These are phyloP conservation scores for Penicillium corylophilum DNA, from an alignment of 2,329 filamentous ascomycete species.

Conservation along the genomic window DNA sequence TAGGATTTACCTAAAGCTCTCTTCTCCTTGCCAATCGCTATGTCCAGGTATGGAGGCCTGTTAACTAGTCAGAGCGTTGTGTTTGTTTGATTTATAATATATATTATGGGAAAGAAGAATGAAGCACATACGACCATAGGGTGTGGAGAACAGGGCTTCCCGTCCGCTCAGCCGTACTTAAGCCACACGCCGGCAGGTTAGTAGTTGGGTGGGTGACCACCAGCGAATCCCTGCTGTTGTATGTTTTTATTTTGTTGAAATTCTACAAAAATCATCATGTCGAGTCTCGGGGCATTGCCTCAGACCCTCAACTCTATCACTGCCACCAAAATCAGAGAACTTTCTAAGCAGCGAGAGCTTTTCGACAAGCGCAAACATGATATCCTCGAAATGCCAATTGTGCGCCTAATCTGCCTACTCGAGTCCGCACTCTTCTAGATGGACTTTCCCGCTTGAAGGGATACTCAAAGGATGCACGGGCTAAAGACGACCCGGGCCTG, in stretches of 20 bases:
- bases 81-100: too few relatives aligned
- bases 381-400: constrained; percentile 37
- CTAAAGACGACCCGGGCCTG: constrained; percentile 33
- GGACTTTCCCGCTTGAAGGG: constrained; percentile 41
- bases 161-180: too few relatives aligned
- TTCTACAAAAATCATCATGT: constrained; percentile 23
- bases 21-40: neutral
- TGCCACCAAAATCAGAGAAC: constrained; percentile 57
- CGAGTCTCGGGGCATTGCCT: constrained; percentile 44
- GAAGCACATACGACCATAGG: too few relatives aligned
- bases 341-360: constrained; percentile 51
- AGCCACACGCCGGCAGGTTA: too few relatives aligned
- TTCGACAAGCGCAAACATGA: constrained; percentile 51
- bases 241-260: too few relatives aligned
- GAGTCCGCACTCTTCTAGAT: constrained; percentile 36
- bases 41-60: too few relatives aligned
- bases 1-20: neutral
- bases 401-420: constrained; percentile 30
- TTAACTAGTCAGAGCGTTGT: too few relatives aligned
- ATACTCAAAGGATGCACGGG: constrained; percentile 34
- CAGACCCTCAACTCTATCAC: constrained; percentile 57
- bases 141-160: too few relatives aligned
- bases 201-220: too few relatives aligned
- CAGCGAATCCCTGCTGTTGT: too few relatives aligned
- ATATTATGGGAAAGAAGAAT: too few relatives aligned